Percentiles rank a stretch among this genome's conserved stretches.
Conservation (phyloP, 768 basidiomycete species). For the Obba rivulosa region DNA sequence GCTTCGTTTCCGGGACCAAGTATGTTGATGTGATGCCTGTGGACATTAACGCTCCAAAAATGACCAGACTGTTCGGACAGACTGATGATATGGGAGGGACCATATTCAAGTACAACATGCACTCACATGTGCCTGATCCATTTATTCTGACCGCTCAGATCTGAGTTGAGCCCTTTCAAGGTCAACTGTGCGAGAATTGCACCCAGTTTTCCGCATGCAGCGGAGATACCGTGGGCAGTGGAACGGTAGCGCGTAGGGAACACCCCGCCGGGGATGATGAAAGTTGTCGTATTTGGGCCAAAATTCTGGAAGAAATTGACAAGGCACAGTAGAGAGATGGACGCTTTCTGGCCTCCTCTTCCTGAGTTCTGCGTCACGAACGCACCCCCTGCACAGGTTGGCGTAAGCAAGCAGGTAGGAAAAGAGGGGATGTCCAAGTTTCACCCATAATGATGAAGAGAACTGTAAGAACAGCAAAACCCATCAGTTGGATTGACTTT, state of each 20-base stretch:
- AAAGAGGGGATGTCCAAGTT: not conserved
- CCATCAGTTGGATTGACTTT: constrained; percentile 35
- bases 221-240: constrained; percentile 39
- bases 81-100: not conserved
- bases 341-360: constrained; percentile 18
- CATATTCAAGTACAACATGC: too few relatives aligned
- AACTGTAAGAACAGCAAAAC: constrained; percentile 29
- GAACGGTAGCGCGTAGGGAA: constrained; percentile 42
- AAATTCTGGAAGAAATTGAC: constrained; percentile 42
- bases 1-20: constrained; percentile 39
- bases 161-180: constrained; percentile 34
- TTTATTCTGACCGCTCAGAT: constrained; percentile 27
- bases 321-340: constrained; percentile 35
- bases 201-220: constrained; percentile 39
- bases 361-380: constrained; percentile 24
- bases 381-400: constrained; percentile 17
- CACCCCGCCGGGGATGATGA: constrained; percentile 39
- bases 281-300: constrained; percentile 40
- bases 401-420: constrained; percentile 2
- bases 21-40: constrained; percentile 36
- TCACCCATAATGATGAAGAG: constrained; percentile 29
- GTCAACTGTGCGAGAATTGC: constrained; percentile 36
- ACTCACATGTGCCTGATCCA: constrained; percentile 31
- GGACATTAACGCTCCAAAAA: constrained; percentile 44
- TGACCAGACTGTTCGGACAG: constrained; percentile 26